Percentiles rank a stretch among this genome's conserved stretches.
Conservation (phyloP, 164 flowering plant species). For the Macadamia integrifolia region DNA sequence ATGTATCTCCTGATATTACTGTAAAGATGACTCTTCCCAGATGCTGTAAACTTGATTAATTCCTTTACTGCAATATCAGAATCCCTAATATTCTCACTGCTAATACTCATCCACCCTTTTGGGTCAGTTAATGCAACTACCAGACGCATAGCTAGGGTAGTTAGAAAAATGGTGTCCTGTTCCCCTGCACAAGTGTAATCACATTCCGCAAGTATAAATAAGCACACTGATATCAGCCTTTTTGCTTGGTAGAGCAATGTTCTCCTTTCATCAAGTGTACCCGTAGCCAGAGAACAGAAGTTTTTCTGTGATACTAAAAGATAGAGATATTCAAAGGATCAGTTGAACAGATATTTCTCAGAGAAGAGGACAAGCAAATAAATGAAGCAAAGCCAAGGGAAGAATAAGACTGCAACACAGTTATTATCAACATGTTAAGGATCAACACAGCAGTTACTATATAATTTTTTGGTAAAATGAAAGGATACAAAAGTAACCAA, state of each 20-base stretch:
- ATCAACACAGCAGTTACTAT: not conserved
- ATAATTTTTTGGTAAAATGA: not conserved
- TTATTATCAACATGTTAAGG: not conserved
- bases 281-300: slow-evolving; percentile 66
- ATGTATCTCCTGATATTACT: slow-evolving; percentile 56
- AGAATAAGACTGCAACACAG: not conserved
- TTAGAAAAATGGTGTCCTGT: slow-evolving; percentile 37
- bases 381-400: not conserved
- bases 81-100: slow-evolving; percentile 25
- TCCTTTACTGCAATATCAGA: slow-evolving; percentile 50
- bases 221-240: slow-evolving; percentile 64
- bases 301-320: slow-evolving; percentile 56
- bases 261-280: slow-evolving; percentile 57
- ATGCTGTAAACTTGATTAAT: slow-evolving; percentile 48
- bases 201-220: slow-evolving; percentile 52
- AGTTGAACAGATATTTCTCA: not conserved
- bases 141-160: slow-evolving; percentile 67
- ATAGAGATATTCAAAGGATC: slow-evolving; percentile 1
- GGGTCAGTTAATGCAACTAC: slow-evolving; percentile 65
- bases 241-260: slow-evolving; percentile 65
- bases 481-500: not conserved
- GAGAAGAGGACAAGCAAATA: not conserved
- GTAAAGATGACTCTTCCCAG: slow-evolving; percentile 50
- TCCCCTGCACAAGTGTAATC: slow-evolving; percentile 22
- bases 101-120: slow-evolving; percentile 60